phyloP scores from a whole-genome alignment of 2,329 filamentous ascomycete genomes.

The Penicillium expansum region DNA sequence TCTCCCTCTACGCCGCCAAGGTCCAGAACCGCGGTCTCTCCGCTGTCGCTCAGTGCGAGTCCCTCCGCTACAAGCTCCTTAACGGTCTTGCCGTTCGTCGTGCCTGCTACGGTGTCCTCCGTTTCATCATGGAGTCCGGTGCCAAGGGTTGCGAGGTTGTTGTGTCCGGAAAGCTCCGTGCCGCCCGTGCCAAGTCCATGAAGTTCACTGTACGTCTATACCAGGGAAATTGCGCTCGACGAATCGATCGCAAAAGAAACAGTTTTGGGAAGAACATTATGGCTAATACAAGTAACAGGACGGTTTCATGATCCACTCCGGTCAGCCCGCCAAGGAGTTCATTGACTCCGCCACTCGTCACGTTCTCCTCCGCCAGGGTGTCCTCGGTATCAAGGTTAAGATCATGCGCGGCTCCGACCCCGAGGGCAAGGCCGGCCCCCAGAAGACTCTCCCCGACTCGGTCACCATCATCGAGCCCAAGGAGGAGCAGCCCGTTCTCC shows the following conservation, averaged over 20 bases:
- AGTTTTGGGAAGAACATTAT: background rate
- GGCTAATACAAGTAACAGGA: constrained; percentile 52
- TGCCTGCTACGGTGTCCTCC: constrained; percentile 99
- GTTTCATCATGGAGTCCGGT: constrained; percentile 99
- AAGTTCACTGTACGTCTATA: constrained; percentile 84
- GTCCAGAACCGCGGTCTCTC: constrained; percentile 99
- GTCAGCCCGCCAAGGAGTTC: constrained; percentile 99
- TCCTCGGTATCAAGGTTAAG: constrained; percentile 99
- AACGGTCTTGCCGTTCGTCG: constrained; percentile 98
- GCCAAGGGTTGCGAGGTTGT: constrained; percentile 99
- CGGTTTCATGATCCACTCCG: constrained; percentile 99
- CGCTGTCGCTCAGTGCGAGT: constrained; percentile 99
- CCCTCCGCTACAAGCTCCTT: constrained; percentile 99
- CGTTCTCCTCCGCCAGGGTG: constrained; percentile 99
- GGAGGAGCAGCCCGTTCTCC: constrained; percentile 93
- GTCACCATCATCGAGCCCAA: constrained; percentile 99
- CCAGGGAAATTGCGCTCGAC: background rate
- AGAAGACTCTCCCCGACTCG: constrained; percentile 95
- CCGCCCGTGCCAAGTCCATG: constrained; percentile 99
- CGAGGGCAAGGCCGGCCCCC: constrained; percentile 96
- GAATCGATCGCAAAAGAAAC: background rate
- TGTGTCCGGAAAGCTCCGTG: constrained; percentile 97
- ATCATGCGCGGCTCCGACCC: constrained; percentile 99
- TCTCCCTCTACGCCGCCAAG: constrained; percentile 99
- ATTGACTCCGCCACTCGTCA: constrained; percentile 98